A percentile compares a stretch with the other conserved stretches of the same genome.
These are phyloP conservation scores for Pelagomonas calceolata DNA, from an alignment of 108 stramenopile genomes.

Conservation along the genomic window DNA sequence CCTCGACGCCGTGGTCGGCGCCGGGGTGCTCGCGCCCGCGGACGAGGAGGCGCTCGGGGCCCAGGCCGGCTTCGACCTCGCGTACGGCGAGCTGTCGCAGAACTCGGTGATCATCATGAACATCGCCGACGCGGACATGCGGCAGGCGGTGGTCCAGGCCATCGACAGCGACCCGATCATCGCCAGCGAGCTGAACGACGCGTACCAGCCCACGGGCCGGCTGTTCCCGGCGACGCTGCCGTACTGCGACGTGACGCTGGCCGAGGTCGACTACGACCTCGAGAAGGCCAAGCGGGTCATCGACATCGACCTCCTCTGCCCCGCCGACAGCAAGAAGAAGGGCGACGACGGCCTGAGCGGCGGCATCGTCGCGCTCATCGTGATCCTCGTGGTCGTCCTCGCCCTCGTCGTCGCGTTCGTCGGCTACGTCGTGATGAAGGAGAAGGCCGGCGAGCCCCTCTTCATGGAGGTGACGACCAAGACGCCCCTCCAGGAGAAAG, in stretches of 20 bases:
- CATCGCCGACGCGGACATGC: conserved; percentile 35
- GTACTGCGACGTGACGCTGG: conserved; percentile 53
- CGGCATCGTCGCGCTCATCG: conserved; percentile 26
- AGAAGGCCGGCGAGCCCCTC: too few species aligned
- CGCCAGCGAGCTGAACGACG: conserved; percentile 42
- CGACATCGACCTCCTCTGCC: conserved; percentile 15
- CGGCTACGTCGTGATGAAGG: conserved; percentile 12
- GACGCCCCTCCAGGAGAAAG: too few species aligned
- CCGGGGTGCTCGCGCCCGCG: neutral
- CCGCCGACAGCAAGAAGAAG: neutral
- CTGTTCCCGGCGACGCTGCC: conserved; percentile 41
- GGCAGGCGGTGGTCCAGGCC: conserved; percentile 52
- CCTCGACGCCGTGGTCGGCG: conserved; percentile 36
- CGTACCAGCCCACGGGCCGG: conserved; percentile 38
- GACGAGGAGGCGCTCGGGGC: neutral
- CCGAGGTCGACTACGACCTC: conserved; percentile 51
- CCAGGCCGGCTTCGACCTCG: conserved; percentile 35
- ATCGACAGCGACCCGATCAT: conserved; percentile 47
- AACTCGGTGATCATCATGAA: conserved; percentile 44
- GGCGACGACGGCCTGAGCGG: conserved; percentile 2
- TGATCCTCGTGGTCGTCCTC: conserved; percentile 10
- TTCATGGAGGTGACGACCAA: too few species aligned
- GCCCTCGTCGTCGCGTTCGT: conserved; percentile 20
- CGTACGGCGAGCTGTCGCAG: conserved; percentile 41
- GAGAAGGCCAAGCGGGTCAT: conserved; percentile 48